phyloP scores from a whole-genome alignment of 352 stramenopile genomes.

The Poterioochromonas sp. region DNA sequence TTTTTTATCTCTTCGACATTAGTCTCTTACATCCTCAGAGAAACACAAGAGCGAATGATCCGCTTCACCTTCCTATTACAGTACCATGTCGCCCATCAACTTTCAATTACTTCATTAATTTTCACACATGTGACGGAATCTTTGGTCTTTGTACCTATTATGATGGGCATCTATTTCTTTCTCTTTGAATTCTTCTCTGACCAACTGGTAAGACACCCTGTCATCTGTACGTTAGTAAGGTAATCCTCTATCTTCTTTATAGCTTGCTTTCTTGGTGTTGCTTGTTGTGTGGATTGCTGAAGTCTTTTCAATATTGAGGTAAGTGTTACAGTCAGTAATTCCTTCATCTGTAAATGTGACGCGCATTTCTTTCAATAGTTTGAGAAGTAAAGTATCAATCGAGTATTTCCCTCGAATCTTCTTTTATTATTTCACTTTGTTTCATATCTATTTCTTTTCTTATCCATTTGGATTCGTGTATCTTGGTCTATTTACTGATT shows the following conservation, averaged over 20 bases:
- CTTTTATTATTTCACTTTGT: slow-evolving; percentile 83
- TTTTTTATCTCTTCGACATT: slow-evolving; percentile 86
- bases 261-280: slow-evolving; percentile 72
- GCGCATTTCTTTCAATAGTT: too few relatives aligned
- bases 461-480: slow-evolving; percentile 85
- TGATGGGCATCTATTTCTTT: slow-evolving; percentile 90
- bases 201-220: slow-evolving; percentile 48
- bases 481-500: slow-evolving; percentile 59
- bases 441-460: slow-evolving; percentile 87
- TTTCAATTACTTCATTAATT: slow-evolving; percentile 64
- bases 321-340: too few relatives aligned
- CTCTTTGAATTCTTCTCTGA: slow-evolving; percentile 88
- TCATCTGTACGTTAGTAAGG: neutral
- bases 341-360: too few relatives aligned
- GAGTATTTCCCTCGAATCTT: slow-evolving; percentile 49
- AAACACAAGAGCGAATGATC: slow-evolving; percentile 83
- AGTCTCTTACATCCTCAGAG: slow-evolving; percentile 76
- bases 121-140: slow-evolving; percentile 76
- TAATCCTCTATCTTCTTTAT: neutral
- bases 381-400: slow-evolving; percentile 1
- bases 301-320: slow-evolving; percentile 74
- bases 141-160: slow-evolving; percentile 81
- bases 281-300: slow-evolving; percentile 74
- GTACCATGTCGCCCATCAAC: slow-evolving; percentile 54
- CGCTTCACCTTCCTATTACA: slow-evolving; percentile 80